Percentiles rank a stretch among this genome's conserved stretches.
Conservation (phyloP, 331 rosid species). For the Quercus tomentella region DNA sequence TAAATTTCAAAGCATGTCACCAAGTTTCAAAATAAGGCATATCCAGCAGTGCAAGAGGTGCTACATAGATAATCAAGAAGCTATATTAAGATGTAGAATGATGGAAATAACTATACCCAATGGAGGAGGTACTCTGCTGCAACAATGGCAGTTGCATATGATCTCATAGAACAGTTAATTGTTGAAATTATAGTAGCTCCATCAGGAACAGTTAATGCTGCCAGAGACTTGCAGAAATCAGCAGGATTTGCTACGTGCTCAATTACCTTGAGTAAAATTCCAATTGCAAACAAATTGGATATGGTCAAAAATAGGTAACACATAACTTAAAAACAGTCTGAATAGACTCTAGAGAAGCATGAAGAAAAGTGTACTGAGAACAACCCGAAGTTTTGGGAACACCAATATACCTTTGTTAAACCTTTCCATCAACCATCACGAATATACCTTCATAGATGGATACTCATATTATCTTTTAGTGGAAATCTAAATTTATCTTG, state of each 20-base stretch:
- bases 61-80: neutral
- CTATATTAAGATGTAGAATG: neutral
- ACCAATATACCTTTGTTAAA: neutral
- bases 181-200: conserved; percentile 92
- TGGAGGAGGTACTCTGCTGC: conserved; percentile 88
- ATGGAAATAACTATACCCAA: conserved; percentile 53
- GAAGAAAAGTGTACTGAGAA: neutral
- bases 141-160: conserved; percentile 80
- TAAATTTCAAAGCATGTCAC: neutral
- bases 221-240: conserved; percentile 83
- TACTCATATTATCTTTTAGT: neutral
- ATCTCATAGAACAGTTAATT: conserved; percentile 80
- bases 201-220: conserved; percentile 57
- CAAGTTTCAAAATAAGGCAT: neutral
- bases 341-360: neutral
- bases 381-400: neutral
- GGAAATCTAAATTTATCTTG: neutral
- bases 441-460: neutral
- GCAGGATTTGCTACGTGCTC: conserved; percentile 93
- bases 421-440: neutral
- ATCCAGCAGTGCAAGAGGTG: neutral
- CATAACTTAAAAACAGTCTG: neutral
- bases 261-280: conserved; percentile 51
- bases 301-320: neutral
- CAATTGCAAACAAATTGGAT: conserved; percentile 1